Evolutionary conservation across 208 protist genomes (phyloP).

Genomic region (Leishmania major): DNA sequence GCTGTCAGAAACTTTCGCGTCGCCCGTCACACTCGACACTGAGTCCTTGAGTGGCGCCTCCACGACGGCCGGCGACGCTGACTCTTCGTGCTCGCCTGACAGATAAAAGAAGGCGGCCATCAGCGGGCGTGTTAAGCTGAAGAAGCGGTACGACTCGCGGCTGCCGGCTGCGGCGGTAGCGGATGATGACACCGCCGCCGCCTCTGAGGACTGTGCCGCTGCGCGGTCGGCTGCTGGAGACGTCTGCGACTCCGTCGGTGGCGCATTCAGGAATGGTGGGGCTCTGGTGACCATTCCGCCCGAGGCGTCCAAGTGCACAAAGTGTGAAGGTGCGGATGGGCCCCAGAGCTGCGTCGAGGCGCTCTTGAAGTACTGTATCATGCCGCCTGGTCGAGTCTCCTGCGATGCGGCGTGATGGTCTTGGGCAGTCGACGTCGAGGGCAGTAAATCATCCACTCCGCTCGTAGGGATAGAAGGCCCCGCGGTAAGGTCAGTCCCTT

Average conservation of each 20-base stretch:
- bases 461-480: no score
- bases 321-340: background rate
- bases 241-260: background rate
- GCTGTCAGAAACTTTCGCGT: background rate
- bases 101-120: slow-evolving; percentile 16
- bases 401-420: background rate
- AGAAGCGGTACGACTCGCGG: background rate
- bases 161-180: background rate
- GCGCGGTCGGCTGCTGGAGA: background rate
- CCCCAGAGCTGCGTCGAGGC: slow-evolving; percentile 14
- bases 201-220: background rate
- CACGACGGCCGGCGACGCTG: background rate
- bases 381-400: background rate
- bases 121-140: slow-evolving; percentile 20
- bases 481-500: background rate
- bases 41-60: background rate
- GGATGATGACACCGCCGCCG: background rate
- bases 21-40: background rate
- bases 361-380: slow-evolving; percentile 5
- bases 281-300: background rate
- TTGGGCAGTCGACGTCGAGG: background rate
- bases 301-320: background rate
- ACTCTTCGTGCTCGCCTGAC: background rate
- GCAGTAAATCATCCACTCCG: background rate
- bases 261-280: background rate